Percentiles rank a stretch among this genome's conserved stretches.
phyloP scores from a whole-genome alignment of 2,329 filamentous ascomycete species.

The Zelopaecilomyces penicillatus region DNA sequence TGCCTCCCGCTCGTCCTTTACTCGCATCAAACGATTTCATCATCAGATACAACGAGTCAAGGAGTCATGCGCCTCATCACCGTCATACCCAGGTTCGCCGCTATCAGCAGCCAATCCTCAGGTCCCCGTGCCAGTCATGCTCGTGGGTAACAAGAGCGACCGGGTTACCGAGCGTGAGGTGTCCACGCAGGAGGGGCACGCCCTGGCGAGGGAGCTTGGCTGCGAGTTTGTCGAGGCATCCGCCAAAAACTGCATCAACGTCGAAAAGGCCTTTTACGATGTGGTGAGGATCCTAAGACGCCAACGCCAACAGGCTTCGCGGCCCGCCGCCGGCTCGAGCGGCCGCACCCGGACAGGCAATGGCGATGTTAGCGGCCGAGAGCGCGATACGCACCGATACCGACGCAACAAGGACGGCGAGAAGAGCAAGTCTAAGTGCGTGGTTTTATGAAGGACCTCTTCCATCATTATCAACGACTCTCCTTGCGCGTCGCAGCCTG shows the following conservation, averaged over 20 bases:
- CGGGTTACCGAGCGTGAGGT: constrained; percentile 92
- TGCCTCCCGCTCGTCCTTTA: constrained; percentile 90
- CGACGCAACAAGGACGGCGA: constrained; percentile 28
- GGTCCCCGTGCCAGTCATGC: constrained; percentile 83
- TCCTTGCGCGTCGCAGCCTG: too few relatives aligned
- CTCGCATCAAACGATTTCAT: constrained; percentile 90
- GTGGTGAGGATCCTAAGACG: constrained; percentile 85
- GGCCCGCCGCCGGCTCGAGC: constrained; percentile 26
- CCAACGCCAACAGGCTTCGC: constrained; percentile 56
- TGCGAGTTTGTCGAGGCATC: constrained; percentile 97
- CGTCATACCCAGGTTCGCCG: constrained; percentile 68
- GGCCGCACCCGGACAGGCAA: constrained; percentile 32
- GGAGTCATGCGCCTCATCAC: constrained; percentile 72
- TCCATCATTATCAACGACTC: background rate
- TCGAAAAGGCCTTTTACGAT: constrained; percentile 97
- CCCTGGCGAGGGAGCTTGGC: constrained; percentile 80
- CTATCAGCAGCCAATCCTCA: constrained; percentile 51
- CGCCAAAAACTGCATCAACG: constrained; percentile 96
- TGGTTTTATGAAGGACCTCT: constrained; percentile 28
- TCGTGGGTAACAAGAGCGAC: constrained; percentile 98
- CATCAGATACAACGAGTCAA: constrained; percentile 96
- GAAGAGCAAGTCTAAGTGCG: constrained; percentile 29
- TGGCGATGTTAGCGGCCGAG: constrained; percentile 25
- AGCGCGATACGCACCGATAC: constrained; percentile 21
- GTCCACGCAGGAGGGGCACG: constrained; percentile 90